These are phyloP conservation scores for Mycosphaerelloides madeirae DNA, from an alignment of 2,329 filamentous ascomycete genomes.

Conservation along the genomic window DNA sequence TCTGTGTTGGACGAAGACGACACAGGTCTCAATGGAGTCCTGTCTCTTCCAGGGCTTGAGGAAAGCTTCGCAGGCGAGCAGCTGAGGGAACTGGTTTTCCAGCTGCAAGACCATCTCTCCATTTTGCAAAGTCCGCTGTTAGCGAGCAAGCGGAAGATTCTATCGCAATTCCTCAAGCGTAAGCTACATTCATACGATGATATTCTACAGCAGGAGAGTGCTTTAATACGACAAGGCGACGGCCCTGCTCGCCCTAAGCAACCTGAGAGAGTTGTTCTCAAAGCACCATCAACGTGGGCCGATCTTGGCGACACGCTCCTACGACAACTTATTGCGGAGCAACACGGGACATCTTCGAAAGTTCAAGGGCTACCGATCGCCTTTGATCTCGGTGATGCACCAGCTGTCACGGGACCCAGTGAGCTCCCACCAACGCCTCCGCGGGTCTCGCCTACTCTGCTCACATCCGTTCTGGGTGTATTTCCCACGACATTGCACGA, in stretches of 20 bases:
- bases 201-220: constrained; percentile 26
- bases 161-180: constrained; percentile 50
- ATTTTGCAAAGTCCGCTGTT: constrained; percentile 48
- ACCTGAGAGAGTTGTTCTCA: constrained; percentile 20
- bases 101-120: constrained; percentile 54
- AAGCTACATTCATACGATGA: constrained; percentile 52
- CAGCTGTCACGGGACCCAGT: neutral
- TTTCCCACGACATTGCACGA: constrained; percentile 20
- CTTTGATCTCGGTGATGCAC: constrained; percentile 21
- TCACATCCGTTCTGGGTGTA: constrained; percentile 1
- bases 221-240: constrained; percentile 1
- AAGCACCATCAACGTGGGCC: constrained; percentile 29
- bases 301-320: constrained; percentile 31
- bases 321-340: constrained; percentile 26
- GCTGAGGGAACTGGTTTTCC: constrained; percentile 45
- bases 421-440: constrained; percentile 5
- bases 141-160: constrained; percentile 45
- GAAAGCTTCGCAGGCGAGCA: constrained; percentile 51
- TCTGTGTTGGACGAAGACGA: constrained; percentile 60
- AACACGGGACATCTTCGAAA: constrained; percentile 19
- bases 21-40: constrained; percentile 49
- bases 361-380: constrained; percentile 22
- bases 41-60: constrained; percentile 56
- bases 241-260: neutral
- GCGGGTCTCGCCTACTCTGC: constrained; percentile 1